These are phyloP conservation scores for Neurospora africana DNA, from an alignment of 495 filamentous ascomycete genomes.

Conservation along the genomic window DNA sequence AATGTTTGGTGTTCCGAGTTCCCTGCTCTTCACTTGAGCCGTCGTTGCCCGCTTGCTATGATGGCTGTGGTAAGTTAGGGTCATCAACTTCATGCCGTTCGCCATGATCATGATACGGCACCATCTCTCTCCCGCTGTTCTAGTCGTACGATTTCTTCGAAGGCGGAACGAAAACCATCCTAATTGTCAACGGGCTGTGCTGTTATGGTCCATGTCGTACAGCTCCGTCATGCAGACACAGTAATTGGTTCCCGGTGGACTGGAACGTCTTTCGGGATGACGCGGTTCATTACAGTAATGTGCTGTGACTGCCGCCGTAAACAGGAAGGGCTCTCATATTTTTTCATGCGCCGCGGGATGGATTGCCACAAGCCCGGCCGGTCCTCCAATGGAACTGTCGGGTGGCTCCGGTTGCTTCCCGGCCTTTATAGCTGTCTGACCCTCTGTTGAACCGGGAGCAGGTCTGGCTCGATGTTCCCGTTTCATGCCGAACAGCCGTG, in stretches of 20 bases:
- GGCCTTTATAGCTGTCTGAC: neutral
- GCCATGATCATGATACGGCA: neutral
- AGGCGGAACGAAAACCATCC: neutral
- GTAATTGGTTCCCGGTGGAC: neutral
- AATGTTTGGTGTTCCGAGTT: neutral
- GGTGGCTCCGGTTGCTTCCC: neutral
- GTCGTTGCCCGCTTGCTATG: neutral
- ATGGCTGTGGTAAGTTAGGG: neutral
- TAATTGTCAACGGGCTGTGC: neutral
- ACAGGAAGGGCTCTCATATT: neutral
- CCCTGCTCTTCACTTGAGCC: neutral
- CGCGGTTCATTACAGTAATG: neutral
- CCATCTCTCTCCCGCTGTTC: neutral
- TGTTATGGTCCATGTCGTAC: neutral
- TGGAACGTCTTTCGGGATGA: neutral
- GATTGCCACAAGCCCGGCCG: neutral
- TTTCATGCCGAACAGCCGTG: neutral
- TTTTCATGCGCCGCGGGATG: neutral
- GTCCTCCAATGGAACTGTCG: neutral
- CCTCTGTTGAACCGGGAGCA: neutral
- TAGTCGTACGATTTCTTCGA: neutral
- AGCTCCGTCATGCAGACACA: neutral
- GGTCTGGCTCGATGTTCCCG: neutral
- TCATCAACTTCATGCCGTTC: neutral
- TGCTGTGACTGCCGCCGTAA: neutral